phyloP scores from a whole-genome alignment of 164 flowering plant species.

The Brasenia schreberi region DNA sequence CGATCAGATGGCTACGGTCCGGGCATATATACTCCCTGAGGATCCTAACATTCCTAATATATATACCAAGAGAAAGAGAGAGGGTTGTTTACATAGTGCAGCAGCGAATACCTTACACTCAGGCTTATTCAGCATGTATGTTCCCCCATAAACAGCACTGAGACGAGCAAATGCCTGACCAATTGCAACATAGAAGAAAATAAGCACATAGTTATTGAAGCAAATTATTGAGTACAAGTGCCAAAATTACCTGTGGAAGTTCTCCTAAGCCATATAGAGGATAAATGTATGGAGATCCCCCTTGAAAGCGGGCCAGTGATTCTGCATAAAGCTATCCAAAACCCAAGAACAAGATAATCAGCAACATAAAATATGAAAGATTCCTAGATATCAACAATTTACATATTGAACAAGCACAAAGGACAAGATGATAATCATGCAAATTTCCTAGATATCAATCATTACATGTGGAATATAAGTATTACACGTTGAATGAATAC shows the following conservation, averaged over 20 bases:
- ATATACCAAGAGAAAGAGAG: too few relatives aligned
- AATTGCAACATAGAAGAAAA: conserved; percentile 32
- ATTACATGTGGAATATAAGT: too few relatives aligned
- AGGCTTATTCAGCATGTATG: conserved; percentile 91
- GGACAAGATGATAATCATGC: too few relatives aligned
- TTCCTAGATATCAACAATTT: too few relatives aligned
- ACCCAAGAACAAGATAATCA: background rate
- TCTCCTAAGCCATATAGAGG: conserved; percentile 93
- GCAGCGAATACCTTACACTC: conserved; percentile 70
- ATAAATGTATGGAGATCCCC: conserved; percentile 92
- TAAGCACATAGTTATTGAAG: background rate
- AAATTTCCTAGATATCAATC: too few relatives aligned
- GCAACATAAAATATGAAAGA: background rate
- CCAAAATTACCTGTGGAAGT: conserved; percentile 63
- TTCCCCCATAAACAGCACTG: conserved; percentile 98
- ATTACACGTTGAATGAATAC: too few relatives aligned
- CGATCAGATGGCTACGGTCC: too few relatives aligned
- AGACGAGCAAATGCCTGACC: conserved; percentile 88
- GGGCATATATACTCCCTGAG: too few relatives aligned
- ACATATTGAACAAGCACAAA: too few relatives aligned
- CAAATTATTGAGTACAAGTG: conserved; percentile 12
- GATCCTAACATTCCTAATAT: too few relatives aligned
- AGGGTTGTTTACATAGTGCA: too few relatives aligned
- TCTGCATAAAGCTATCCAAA: conserved; percentile 71
- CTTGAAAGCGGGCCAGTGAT: conserved; percentile 84